phyloP scores from a whole-genome alignment of 83 land plant genomes.

The Thuja plicata region DNA sequence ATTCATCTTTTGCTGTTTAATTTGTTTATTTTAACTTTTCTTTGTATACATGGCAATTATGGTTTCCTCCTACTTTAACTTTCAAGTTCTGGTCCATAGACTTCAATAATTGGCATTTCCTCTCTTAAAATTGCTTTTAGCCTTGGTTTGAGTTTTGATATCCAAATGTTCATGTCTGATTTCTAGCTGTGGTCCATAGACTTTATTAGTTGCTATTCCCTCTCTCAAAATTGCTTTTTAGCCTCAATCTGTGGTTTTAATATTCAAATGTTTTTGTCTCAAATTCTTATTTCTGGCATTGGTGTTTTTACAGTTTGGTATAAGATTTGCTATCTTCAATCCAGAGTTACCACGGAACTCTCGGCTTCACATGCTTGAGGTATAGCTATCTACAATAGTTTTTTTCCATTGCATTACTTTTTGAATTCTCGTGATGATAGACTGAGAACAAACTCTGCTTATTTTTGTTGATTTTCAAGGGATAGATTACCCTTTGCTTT shows the following conservation, averaged over 20 bases:
- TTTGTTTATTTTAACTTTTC: too few species aligned
- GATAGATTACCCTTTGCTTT: background rate
- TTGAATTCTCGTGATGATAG: conserved; percentile 2
- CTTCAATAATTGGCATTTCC: too few species aligned
- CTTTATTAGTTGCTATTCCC: too few species aligned
- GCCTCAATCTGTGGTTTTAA: background rate
- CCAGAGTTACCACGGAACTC: conserved; percentile 96
- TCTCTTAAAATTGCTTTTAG: too few species aligned
- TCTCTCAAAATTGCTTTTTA: background rate
- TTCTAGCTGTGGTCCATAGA: too few species aligned
- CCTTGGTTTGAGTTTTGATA: too few species aligned
- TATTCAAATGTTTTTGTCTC: background rate
- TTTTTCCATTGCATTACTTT: background rate
- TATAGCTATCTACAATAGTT: conserved; percentile 9
- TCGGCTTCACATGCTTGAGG: conserved; percentile 92
- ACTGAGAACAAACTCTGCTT: background rate
- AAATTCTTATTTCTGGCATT: background rate
- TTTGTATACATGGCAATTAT: too few species aligned
- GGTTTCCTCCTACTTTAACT: too few species aligned
- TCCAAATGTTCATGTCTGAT: too few species aligned
- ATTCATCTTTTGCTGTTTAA: too few species aligned
- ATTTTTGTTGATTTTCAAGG: background rate
- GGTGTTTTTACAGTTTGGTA: conserved; percentile 67
- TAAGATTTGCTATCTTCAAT: conserved; percentile 87
- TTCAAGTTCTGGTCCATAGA: too few species aligned